Evolutionary conservation across 2,329 filamentous ascomycete genomes (phyloP).

Genomic region (Pochonia chlamydosporia): DNA sequence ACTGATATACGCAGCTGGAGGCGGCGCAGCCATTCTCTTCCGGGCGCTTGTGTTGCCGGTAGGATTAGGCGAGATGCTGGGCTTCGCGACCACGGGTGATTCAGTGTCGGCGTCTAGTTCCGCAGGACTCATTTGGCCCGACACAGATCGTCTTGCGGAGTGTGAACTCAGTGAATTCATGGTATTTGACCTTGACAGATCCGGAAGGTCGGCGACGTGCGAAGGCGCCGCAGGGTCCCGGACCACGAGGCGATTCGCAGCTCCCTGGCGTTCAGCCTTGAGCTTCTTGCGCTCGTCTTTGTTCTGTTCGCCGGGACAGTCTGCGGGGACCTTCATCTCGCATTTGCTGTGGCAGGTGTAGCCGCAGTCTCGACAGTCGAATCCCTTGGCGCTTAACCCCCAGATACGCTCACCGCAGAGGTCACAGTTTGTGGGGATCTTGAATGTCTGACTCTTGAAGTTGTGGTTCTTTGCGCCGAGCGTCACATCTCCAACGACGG

Average conservation of each 20-base stretch:
- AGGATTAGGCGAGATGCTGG: constrained; percentile 18
- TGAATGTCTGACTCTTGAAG: constrained; percentile 98
- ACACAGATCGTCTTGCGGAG: constrained; percentile 59
- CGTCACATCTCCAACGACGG: constrained; percentile 85
- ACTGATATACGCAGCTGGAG: constrained; percentile 73
- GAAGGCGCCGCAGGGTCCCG: constrained; percentile 33
- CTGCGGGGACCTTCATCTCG: constrained; percentile 95
- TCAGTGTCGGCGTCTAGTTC: constrained; percentile 38
- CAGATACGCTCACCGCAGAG: constrained; percentile 94
- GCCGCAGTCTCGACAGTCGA: constrained; percentile 92
- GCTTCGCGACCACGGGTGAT: constrained; percentile 17
- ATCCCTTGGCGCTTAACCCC: constrained; percentile 93
- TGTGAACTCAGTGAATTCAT: constrained; percentile 88
- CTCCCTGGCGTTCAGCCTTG: constrained; percentile 78
- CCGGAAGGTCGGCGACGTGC: constrained; percentile 57
- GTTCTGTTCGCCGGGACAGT: constrained; percentile 87
- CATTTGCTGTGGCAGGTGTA: constrained; percentile 99
- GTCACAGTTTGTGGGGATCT: constrained; percentile 98
- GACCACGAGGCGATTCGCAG: constrained; percentile 57
- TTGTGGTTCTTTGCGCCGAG: constrained; percentile 92
- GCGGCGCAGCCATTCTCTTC: constrained; percentile 78
- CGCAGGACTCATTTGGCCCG: constrained; percentile 41
- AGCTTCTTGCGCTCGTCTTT: constrained; percentile 96
- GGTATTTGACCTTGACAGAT: constrained; percentile 74
- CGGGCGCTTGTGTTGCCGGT: constrained; percentile 26